A percentile compares a stretch with the other conserved stretches of the same genome.
phyloP scores from a whole-genome alignment of 176 grass and related monocot species.

The Rhynchospora pubera region DNA sequence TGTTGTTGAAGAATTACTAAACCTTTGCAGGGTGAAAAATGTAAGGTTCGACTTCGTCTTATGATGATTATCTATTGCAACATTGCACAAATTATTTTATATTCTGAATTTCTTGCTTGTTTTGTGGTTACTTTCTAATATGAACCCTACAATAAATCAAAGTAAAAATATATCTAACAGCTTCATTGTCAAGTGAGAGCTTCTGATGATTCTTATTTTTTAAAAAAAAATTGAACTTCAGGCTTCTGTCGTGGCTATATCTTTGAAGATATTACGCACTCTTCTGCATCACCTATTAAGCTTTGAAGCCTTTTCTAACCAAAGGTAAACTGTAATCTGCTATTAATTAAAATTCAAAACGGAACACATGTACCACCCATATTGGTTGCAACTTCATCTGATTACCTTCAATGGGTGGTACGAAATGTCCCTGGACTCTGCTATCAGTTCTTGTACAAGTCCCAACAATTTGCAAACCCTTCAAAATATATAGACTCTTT shows the following conservation, averaged over 20 bases:
- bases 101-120: constrained; percentile 10
- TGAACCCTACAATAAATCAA: background rate
- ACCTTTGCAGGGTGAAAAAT: constrained; percentile 54
- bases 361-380: background rate
- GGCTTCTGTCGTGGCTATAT: constrained; percentile 56
- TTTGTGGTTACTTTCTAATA: background rate
- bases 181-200: background rate
- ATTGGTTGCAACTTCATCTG: background rate
- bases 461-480: background rate
- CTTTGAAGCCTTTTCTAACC: constrained; percentile 29
- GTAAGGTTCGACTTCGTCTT: constrained; percentile 33
- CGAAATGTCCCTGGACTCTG: background rate
- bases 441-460: background rate
- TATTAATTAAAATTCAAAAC: background rate
- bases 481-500: constrained; percentile 10
- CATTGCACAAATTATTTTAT: background rate
- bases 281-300: constrained; percentile 55
- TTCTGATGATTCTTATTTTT: background rate
- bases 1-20: constrained; percentile 69
- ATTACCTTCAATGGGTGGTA: background rate
- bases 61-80: background rate
- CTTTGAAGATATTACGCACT: constrained; percentile 50
- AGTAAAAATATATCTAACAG: background rate
- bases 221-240: constrained; percentile 27
- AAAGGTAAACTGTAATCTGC: constrained; percentile 44